Conservation (phyloP, 371 early-diverging fungal species). For the Mycotypha africana region DNA sequence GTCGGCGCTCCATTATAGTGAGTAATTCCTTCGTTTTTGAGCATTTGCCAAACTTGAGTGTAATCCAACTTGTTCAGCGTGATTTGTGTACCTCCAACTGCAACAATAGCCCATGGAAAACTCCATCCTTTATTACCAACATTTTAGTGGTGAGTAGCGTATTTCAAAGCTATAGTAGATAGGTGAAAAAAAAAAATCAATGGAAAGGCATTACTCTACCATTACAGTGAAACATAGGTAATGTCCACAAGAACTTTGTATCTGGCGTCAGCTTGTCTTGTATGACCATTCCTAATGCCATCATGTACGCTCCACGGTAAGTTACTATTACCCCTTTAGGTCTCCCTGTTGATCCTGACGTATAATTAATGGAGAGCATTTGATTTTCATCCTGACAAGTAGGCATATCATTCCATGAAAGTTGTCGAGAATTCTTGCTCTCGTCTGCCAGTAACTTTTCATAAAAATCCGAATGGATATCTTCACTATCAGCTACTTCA, state of each 20-base stretch:
- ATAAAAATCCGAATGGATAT: constrained; percentile 35
- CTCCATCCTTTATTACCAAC: constrained; percentile 42
- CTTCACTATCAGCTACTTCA: constrained; percentile 13
- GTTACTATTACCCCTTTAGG: constrained; percentile 52
- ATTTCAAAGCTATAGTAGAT: neutral
- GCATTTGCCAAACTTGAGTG: constrained; percentile 50
- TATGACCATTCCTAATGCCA: constrained; percentile 45
- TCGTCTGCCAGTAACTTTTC: constrained; percentile 34
- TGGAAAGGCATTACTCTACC: constrained; percentile 28
- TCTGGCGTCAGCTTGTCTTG: constrained; percentile 42
- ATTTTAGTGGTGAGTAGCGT: no score
- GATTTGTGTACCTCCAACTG: constrained; percentile 51
- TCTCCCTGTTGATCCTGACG: constrained; percentile 61
- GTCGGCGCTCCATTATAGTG: constrained; percentile 68
- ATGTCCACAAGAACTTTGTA: constrained; percentile 53
- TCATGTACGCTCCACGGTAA: constrained; percentile 49
- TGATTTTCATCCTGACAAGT: constrained; percentile 47
- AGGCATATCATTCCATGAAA: constrained; percentile 46
- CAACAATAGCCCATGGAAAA: constrained; percentile 59
- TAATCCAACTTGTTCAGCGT: constrained; percentile 61
- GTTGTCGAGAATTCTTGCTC: constrained; percentile 1
- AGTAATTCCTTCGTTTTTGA: constrained; percentile 47
- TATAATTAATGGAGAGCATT: constrained; percentile 54
- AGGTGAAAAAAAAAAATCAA: neutral
- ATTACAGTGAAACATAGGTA: constrained; percentile 69